These are phyloP conservation scores for Clarkia xantiana DNA, from an alignment of 345 rosid species.

Conservation along the genomic window DNA sequence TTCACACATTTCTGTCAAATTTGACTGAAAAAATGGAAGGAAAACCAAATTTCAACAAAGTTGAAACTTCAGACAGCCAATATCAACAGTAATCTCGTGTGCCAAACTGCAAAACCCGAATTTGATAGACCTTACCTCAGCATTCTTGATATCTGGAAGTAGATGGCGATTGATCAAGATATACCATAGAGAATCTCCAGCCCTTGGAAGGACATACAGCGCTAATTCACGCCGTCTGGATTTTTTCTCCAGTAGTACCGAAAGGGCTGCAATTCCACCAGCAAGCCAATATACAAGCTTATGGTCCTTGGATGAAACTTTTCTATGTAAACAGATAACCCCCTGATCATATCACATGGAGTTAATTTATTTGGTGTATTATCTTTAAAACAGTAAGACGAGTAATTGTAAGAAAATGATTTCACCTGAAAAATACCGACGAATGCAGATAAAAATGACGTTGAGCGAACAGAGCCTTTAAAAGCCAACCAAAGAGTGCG, in stretches of 20 bases:
- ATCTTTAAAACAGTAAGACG: background rate
- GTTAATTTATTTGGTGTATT: no score
- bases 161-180: conserved; percentile 74
- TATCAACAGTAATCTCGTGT: no score
- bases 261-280: conserved; percentile 89
- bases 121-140: conserved; percentile 44
- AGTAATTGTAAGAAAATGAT: conserved; percentile 5
- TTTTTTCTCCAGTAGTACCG: conserved; percentile 86
- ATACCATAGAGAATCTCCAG: conserved; percentile 95
- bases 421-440: conserved; percentile 94
- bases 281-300: conserved; percentile 89
- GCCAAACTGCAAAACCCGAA: no score
- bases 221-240: conserved; percentile 92
- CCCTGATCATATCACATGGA: no score
- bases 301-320: conserved; percentile 77
- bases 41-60: no score
- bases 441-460: conserved; percentile 89
- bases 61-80: no score
- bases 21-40: no score
- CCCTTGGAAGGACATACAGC: conserved; percentile 90
- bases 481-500: conserved; percentile 76
- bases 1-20: no score
- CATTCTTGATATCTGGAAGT: conserved; percentile 74
- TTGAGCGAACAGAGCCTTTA: conserved; percentile 82
- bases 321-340: conserved; percentile 81